Evolutionary conservation across 2,329 filamentous ascomycete genomes (phyloP).

Genomic region (Dactylonectria macrodidyma): DNA sequence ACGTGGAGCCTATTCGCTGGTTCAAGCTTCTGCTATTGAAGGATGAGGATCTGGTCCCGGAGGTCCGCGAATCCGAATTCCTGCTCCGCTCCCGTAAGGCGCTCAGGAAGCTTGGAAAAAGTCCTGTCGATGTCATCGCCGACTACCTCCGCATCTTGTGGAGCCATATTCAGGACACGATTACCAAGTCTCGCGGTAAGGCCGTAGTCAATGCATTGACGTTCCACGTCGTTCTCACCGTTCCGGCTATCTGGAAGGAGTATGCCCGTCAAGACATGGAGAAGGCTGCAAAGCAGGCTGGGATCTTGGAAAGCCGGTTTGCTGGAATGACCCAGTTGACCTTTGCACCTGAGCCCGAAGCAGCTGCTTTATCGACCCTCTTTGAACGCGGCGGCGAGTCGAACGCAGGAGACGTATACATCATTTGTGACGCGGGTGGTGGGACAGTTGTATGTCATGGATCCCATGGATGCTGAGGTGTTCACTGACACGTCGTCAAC

Average conservation of each 20-base stretch:
- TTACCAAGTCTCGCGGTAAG: constrained; percentile 17
- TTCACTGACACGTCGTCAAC: neutral
- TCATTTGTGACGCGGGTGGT: constrained; percentile 31
- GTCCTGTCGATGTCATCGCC: constrained; percentile 16
- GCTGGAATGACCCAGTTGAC: constrained; percentile 19
- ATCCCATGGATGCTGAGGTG: too few species aligned
- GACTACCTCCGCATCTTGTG: constrained; percentile 25
- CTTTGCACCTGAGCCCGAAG: constrained; percentile 26
- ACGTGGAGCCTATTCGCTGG: constrained; percentile 25
- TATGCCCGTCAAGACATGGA: constrained; percentile 29
- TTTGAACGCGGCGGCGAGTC: constrained; percentile 5
- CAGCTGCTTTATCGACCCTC: constrained; percentile 19
- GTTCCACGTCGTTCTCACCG: constrained; percentile 29
- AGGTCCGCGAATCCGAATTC: constrained; percentile 17
- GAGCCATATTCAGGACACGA: constrained; percentile 13
- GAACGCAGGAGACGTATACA: constrained; percentile 25
- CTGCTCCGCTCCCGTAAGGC: constrained; percentile 19
- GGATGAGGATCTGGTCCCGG: constrained; percentile 20
- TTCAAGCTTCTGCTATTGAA: constrained; percentile 29
- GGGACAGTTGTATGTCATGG: constrained; percentile 22
- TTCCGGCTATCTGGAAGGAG: constrained; percentile 31
- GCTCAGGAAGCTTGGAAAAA: constrained; percentile 12
- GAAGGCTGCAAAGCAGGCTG: constrained; percentile 7
- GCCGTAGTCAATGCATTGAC: neutral
- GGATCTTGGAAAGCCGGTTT: constrained; percentile 20